Base-by-base conservation (phyloP, 1,139 yeast genomes). In the Arxiozyma bovina region DNA sequence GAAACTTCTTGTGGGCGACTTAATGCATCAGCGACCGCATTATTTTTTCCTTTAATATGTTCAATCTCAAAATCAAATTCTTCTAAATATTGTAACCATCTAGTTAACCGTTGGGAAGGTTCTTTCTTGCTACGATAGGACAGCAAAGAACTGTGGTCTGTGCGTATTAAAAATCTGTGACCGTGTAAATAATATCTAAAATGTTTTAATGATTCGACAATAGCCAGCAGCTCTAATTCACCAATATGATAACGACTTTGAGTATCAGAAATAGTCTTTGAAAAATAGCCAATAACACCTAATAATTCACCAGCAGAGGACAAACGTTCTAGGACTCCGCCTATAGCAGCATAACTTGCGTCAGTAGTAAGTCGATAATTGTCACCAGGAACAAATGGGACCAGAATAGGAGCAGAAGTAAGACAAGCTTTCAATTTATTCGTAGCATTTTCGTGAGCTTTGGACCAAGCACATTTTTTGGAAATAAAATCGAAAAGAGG, bases 321-420 rank as follows among this genome's bases (percentile, higher is more conserved):
- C 1, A 57, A 21, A 43, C 55, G 57, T 57, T 60, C 60, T 5
- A 57, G 49, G 27, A 60, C 61, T 8, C 57, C 61, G 25, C 62
- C 61, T n/a, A 57, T 48, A 22, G 56, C 60, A 7, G 42, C 45
- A 21, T 48, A 56, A 4, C 57, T 53, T 17, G 62, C 61, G 45
- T 60, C 58, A 5, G 61, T 60, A 7, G 61, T 60, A 25, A 58
- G 40, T 15, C 54, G 25, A 42, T 57, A 58, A 4, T 12, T 30
- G 6, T 45, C 55, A 20, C 50, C 50, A 11, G 40, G 34, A 30
- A 30, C 34, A 30, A 30, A 30, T 30, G 34, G 34, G 8, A 30
- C 8, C 3, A 30, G 15, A 30, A 11, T 8, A 8, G 8, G 34
- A 30, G 34, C 12, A 30, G 34, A 30, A 5, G 15, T 30, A 4